Evolutionary conservation across 306 rosid genomes (phyloP), one percentile per base, ranked within the genome.

Genomic region (Lathyrus oleraceus): DNA sequence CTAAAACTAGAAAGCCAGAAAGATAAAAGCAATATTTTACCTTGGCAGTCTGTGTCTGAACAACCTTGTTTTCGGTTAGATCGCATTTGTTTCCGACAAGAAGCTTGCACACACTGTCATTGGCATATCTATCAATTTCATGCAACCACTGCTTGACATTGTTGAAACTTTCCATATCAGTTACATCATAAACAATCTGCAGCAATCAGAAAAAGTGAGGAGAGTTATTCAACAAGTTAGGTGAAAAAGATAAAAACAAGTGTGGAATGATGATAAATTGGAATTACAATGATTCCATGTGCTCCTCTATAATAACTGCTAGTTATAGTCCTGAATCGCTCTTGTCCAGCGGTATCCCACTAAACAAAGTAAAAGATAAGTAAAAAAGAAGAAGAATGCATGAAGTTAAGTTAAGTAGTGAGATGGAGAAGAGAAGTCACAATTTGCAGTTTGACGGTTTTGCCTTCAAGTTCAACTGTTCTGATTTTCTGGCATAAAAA

Each of bases 291-390:
- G 53, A 94, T 94, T 68, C 98, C 98, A 76, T 94, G 98, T 3
- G 98, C 98, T 76, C 98, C 98, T 76, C 98, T 81, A 71, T 94
- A 94, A 71, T 94, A 94, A 80, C 98, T 94, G 87, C 98, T 94
- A 67, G 98, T 94, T 78, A 94, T 94, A 19, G 98, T 94, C 78
- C 98, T 84, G 88, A 94, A 94, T 47, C 98, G 90, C 86, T 94
- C 98, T 85, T 94, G 98, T 61, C 98, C 98, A 44, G 98, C 98
- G 9, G 98, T 94, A 58, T 94, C 98, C 98, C 98, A 94, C 97
- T 94, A 53, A 25, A 62, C 30, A 67, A 43, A 78, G 71, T 63
- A 61, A 77, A 4, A 21, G 1, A 10, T 2, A 12, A 23, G 14
- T 9, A 10, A 17, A 0, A n/a, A 45, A 6, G 8, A 25, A 32